A percentile compares a stretch with the other conserved stretches of the same genome.
phyloP scores from a whole-genome alignment of 75 land plant genomes.

The Pinus albicaulis region DNA sequence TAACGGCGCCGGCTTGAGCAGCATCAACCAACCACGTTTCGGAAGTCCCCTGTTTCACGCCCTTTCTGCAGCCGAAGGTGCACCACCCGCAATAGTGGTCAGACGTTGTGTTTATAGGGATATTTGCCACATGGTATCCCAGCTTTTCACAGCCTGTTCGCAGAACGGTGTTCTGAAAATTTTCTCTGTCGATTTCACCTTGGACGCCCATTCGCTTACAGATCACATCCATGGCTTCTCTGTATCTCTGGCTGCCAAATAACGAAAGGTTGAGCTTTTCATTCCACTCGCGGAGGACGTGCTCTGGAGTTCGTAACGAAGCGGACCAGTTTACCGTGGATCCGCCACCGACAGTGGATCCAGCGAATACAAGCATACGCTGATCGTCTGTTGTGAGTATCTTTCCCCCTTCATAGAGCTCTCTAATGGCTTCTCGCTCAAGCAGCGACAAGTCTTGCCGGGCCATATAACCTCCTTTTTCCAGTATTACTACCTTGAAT shows the following conservation, averaged over 20 bases:
- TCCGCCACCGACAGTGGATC: constrained; percentile 83
- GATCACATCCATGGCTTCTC: constrained; percentile 58
- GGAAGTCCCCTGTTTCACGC: constrained; percentile 61
- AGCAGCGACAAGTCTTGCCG: constrained; percentile 37
- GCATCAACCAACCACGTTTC: constrained; percentile 86
- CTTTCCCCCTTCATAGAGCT: constrained; percentile 53
- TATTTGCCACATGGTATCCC: constrained; percentile 43
- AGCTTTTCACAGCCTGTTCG: constrained; percentile 72
- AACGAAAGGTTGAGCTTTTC: constrained; percentile 28
- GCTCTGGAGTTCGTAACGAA: constrained; percentile 56
- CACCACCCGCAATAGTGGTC: constrained; percentile 77
- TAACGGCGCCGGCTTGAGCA: constrained; percentile 49
- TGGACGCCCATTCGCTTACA: constrained; percentile 64
- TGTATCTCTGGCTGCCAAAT: constrained; percentile 44
- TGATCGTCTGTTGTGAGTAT: constrained; percentile 38
- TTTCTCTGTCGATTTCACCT: constrained; percentile 30
- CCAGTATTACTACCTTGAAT: constrained; percentile 64
- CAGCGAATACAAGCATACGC: constrained; percentile 44
- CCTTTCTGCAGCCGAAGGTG: constrained; percentile 54
- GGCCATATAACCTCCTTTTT: constrained; percentile 72
- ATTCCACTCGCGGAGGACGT: constrained; percentile 66
- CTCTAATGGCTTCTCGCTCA: constrained; percentile 59
- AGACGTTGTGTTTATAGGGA: constrained; percentile 52
- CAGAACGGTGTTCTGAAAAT: constrained; percentile 62
- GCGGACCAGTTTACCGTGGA: constrained; percentile 87